Conservation (phyloP, 768 basidiomycete species). For the Zangia roseola region DNA sequence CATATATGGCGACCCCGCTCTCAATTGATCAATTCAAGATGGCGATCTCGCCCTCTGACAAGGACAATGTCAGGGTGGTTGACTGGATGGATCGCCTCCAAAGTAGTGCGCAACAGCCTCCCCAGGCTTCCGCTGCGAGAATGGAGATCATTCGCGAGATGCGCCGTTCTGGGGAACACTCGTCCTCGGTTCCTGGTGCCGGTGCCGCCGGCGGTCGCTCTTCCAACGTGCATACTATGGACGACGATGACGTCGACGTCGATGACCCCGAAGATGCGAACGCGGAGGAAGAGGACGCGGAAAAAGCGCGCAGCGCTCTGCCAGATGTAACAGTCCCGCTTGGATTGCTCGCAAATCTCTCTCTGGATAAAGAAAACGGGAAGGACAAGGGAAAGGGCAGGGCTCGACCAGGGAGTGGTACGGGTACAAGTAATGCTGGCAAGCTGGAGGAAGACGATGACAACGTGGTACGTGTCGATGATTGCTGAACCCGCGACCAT, state of each 20-base stretch:
- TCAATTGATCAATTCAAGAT: conserved; percentile 76
- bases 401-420: conserved; percentile 26
- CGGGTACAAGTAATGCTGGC: conserved; percentile 3
- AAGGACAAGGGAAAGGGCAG: conserved; percentile 41
- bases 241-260: conserved; percentile 41
- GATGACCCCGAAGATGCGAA: conserved; percentile 31
- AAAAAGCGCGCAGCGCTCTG: conserved; percentile 48
- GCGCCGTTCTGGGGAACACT: conserved; percentile 27
- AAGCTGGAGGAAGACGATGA: conserved; percentile 56
- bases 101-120: conserved; percentile 51
- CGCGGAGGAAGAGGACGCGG: conserved; percentile 40
- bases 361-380: conserved; percentile 54
- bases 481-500: background rate
- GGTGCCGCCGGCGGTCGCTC: background rate
- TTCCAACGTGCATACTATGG: conserved; percentile 1
- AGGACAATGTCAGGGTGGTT: conserved; percentile 63
- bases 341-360: conserved; percentile 71
- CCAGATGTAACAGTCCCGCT: conserved; percentile 75
- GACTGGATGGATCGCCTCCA: conserved; percentile 75
- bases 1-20: conserved; percentile 75
- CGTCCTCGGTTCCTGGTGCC: background rate
- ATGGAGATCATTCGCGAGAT: conserved; percentile 30
- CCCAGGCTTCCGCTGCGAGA: conserved; percentile 35
- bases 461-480: conserved; percentile 48
- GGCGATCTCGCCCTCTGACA: conserved; percentile 75